Conservation (phyloP, 2,329 filamentous ascomycete species). For the Teratosphaeria destructans region DNA sequence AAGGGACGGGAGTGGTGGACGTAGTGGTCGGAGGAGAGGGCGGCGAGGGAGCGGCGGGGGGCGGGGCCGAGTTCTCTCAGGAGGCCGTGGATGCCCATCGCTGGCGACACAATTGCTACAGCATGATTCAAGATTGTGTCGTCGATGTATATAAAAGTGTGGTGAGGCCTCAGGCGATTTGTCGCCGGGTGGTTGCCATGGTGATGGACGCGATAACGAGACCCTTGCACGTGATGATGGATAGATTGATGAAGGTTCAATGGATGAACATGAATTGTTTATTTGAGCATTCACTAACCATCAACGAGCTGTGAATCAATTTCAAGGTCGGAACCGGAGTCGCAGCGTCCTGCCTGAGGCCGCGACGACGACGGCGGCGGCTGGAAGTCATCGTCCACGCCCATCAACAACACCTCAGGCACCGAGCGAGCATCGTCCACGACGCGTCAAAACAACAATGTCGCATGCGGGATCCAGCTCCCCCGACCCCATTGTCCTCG, state of each 20-base stretch:
- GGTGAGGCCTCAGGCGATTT: neutral
- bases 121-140: neutral
- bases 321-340: too few relatives aligned
- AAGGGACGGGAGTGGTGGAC: conserved; percentile 61
- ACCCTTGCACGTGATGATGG: neutral
- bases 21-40: conserved; percentile 68
- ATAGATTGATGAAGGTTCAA: neutral
- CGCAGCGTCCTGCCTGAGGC: too few relatives aligned
- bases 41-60: conserved; percentile 68
- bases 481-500: conserved; percentile 24
- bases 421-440: neutral
- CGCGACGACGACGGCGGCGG: too few relatives aligned
- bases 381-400: too few relatives aligned
- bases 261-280: neutral
- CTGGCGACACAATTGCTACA: neutral
- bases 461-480: conserved; percentile 12
- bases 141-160: neutral
- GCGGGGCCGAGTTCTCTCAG: conserved; percentile 82
- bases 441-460: neutral
- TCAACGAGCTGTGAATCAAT: too few relatives aligned
- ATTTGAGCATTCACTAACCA: neutral
- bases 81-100: conserved; percentile 48
- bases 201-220: neutral
- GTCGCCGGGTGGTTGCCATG: neutral
- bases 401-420: too few relatives aligned